Percentiles rank a stretch among this genome's conserved stretches.
These are phyloP conservation scores for Colletotrichum liriopes DNA, from an alignment of 2,329 filamentous ascomycete genomes.

Conservation along the genomic window DNA sequence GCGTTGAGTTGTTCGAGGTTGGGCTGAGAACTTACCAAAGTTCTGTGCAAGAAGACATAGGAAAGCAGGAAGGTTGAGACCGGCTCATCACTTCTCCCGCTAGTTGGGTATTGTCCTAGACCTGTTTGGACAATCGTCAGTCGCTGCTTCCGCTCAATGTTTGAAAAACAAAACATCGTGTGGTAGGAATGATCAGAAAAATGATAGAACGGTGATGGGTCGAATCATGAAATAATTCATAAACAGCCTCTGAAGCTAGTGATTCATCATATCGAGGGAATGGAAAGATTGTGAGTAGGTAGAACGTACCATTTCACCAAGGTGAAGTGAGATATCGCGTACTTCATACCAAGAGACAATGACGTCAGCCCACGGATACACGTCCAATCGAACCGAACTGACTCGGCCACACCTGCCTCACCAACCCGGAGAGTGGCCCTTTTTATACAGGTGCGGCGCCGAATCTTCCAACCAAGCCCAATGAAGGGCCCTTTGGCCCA, in stretches of 20 bases:
- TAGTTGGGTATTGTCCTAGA: background rate
- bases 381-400: background rate
- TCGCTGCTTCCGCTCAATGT: background rate
- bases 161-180: background rate
- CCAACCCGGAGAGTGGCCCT: background rate
- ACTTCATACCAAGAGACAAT: background rate
- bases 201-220: conserved; percentile 53
- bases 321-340: background rate
- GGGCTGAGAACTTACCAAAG: background rate
- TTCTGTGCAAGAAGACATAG: too few species aligned
- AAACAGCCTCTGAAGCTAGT: conserved; percentile 63
- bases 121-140: background rate
- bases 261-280: conserved; percentile 55
- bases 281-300: background rate
- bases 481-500: conserved; percentile 1
- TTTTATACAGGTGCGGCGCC: background rate
- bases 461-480: conserved; percentile 9
- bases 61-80: too few species aligned
- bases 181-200: conserved; percentile 33
- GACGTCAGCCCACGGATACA: background rate
- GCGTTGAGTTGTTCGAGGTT: background rate
- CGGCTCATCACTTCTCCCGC: background rate
- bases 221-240: conserved; percentile 59
- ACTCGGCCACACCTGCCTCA: background rate
- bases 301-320: background rate